Evolutionary conservation across 1,284 basidiomycete species (phyloP).

Genomic region (Malassezia arunalokei): DNA sequence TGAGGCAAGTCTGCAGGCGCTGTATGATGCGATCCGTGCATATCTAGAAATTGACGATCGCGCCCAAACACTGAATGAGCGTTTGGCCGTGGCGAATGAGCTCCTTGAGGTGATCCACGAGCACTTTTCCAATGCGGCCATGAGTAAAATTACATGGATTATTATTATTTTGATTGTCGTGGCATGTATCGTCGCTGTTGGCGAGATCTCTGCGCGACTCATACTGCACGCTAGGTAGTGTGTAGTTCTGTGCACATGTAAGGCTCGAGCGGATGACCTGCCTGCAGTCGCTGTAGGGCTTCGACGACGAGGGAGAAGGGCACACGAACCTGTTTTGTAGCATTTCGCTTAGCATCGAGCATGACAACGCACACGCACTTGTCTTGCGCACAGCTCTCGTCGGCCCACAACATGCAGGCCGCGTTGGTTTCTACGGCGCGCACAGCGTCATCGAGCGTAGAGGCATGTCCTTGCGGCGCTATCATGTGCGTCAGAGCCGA

Average conservation of each 20-base stretch:
- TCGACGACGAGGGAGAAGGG: background rate
- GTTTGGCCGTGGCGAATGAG: constrained; percentile 68
- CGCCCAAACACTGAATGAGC: constrained; percentile 77
- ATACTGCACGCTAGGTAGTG: constrained; percentile 49
- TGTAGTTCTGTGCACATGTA: background rate
- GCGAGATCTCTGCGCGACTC: constrained; percentile 70
- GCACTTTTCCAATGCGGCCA: constrained; percentile 76
- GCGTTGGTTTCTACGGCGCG: background rate
- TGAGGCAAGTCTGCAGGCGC: constrained; percentile 71
- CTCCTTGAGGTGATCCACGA: constrained; percentile 66
- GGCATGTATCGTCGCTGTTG: constrained; percentile 72
- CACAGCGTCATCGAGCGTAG: background rate
- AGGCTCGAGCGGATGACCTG: background rate
- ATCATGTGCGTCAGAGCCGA: constrained; percentile 26
- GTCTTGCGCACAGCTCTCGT: too few species aligned
- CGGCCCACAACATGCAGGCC: too few species aligned
- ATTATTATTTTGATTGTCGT: constrained; percentile 87
- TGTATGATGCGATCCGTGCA: constrained; percentile 85
- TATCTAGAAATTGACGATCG: constrained; percentile 83
- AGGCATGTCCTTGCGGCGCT: background rate
- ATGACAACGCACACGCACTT: too few species aligned
- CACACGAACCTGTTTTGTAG: too few species aligned
- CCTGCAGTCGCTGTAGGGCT: background rate
- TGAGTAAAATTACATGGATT: constrained; percentile 66
- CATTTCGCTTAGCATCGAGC: too few species aligned